These are phyloP conservation scores for Silene latifolia DNA, from an alignment of 148 eudicot genomes.

Conservation along the genomic window DNA sequence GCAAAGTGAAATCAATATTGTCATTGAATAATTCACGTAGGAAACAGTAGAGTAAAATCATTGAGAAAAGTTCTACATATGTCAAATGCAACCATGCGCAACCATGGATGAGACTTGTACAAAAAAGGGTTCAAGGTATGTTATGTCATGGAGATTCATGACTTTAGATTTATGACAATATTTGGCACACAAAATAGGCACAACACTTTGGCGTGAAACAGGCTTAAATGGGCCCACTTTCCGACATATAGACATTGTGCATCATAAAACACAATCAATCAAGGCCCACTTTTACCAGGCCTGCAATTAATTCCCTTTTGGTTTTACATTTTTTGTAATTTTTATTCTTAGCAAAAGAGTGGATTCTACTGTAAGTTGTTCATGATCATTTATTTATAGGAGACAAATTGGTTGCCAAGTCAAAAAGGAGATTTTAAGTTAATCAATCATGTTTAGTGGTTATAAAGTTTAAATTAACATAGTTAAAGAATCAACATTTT, in stretches of 20 bases:
- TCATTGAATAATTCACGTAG: background rate
- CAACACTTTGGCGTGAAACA: constrained; percentile 41
- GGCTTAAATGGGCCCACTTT: constrained; percentile 26
- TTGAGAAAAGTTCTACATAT: background rate
- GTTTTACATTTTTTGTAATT: background rate
- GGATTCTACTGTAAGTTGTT: constrained; percentile 28
- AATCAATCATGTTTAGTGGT: background rate
- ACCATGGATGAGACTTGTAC: constrained; percentile 2
- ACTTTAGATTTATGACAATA: background rate
- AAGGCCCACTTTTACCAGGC: constrained; percentile 39
- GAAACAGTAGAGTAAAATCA: background rate
- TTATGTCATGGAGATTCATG: background rate
- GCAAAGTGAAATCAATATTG: background rate
- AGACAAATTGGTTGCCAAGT: constrained; percentile 22
- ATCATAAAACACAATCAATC: constrained; percentile 45
- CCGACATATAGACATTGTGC: constrained; percentile 58
- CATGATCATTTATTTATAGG: constrained; percentile 16
- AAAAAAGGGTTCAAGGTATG: background rate
- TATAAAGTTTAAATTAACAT: background rate
- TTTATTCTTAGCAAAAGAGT: constrained; percentile 20
- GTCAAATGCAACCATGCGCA: constrained; percentile 19
- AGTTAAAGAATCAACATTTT: too few species aligned
- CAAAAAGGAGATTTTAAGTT: constrained; percentile 26
- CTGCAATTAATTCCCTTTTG: constrained; percentile 23
- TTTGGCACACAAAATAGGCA: too few species aligned